Evolutionary conservation across 495 filamentous ascomycete genomes (phyloP), one percentile per base, ranked within the genome.

Genomic region (Astrocystis sublimbata): DNA sequence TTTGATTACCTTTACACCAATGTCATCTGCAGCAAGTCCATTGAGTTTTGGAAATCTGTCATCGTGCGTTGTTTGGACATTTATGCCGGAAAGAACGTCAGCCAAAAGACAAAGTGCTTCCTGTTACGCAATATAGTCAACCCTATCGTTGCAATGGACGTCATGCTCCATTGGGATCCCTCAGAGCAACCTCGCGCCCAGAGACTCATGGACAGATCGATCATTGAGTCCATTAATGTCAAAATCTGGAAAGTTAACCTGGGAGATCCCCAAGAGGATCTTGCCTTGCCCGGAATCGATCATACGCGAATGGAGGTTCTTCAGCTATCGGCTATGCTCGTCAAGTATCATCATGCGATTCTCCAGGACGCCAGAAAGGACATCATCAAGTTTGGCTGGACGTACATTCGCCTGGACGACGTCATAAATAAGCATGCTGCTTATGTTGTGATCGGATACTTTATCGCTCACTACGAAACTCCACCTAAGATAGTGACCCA

Each of bases 341-440:
- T 99, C 72, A 97, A 97, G 67, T 96, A 98, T 63, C 92, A 98
- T 63, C 83, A 90, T 61, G 82, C 83, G 26, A 87, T 92, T 23
- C 81, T 98, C 8, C 86, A 92, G 53, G 93, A 97, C 68, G 89
- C 91, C 5, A 89, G 96, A 21, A 99, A 98, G 73, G 96, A 99
- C 63, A 91, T 99, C 61, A 98, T 99, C 68, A 97, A 97, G 74
- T 98, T 97, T 73, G 92, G 92, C 4, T 99, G 96, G 96, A 97
- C 92, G 28, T 98, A 94, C 70, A 98, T 98, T 60, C 87, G 91
- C 17, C 86, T 99, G 23, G 96, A 99, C 71, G 96, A 99, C 72
- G 90, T 96, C 62, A 97, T 99, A 79, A 98, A 98, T 79, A 99
- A 99, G 71, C 92, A 98, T 72, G 96, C 93, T 19, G 93, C 96